Conservation (phyloP, 345 rosid species). For the Populus alba region DNA sequence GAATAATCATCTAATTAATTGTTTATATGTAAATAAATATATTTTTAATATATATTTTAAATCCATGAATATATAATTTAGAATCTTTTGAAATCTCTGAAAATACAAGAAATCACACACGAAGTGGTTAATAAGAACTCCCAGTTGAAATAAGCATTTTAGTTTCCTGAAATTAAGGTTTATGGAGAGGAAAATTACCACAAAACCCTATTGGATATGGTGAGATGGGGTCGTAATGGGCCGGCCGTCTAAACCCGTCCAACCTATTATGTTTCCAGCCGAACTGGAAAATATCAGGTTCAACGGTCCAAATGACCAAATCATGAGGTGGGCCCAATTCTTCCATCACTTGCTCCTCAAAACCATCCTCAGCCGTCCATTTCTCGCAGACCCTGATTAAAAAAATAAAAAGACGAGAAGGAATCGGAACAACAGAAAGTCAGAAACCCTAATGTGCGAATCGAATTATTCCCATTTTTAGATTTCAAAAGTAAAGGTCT, state of each 20-base stretch:
- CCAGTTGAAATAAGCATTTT: too few relatives aligned
- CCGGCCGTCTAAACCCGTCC: background rate
- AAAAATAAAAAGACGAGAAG: background rate
- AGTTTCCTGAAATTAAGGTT: background rate
- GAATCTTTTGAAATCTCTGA: background rate
- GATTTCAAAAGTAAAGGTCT: background rate
- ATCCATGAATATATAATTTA: too few relatives aligned
- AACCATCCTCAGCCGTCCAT: background rate
- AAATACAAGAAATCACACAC: background rate
- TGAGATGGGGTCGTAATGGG: background rate
- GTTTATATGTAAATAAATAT: too few relatives aligned
- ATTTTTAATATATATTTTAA: too few relatives aligned
- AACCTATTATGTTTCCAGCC: background rate
- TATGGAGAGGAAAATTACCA: background rate
- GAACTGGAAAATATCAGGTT: background rate
- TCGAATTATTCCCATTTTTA: background rate
- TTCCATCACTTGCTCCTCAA: background rate
- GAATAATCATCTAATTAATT: too few relatives aligned
- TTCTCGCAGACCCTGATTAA: background rate
- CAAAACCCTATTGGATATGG: background rate
- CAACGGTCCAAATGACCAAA: background rate
- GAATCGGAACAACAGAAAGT: background rate
- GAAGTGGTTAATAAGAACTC: too few relatives aligned
- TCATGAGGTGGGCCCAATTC: background rate
- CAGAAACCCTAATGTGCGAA: background rate